phyloP scores from a whole-genome alignment of 768 basidiomycete species.

The Ramaria sp. region DNA sequence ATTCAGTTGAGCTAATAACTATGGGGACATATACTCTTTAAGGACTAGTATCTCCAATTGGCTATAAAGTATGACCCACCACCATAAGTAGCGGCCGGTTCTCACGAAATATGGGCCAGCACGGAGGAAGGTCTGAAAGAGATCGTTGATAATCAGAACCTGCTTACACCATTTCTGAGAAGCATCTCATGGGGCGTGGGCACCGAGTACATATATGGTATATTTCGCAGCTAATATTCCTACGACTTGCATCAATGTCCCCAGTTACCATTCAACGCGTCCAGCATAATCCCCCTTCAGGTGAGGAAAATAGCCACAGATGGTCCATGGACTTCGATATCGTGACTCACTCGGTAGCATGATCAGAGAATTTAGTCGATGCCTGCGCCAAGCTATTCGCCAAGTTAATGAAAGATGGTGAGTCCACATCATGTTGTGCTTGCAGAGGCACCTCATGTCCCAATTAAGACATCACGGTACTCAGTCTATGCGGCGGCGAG shows the following conservation, averaged over 20 bases:
- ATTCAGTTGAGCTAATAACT: too few species aligned
- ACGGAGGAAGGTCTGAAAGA: too few species aligned
- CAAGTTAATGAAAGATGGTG: conserved; percentile 18
- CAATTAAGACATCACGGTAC: conserved; percentile 5
- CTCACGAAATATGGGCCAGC: too few species aligned
- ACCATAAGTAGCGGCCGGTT: too few species aligned
- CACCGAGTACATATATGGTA: too few species aligned
- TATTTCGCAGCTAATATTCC: too few species aligned
- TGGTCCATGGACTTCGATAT: neutral
- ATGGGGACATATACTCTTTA: too few species aligned
- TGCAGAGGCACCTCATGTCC: neutral
- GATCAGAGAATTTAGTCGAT: neutral
- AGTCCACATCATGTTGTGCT: neutral
- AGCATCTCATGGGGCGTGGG: too few species aligned
- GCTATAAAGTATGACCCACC: too few species aligned
- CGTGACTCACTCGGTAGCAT: neutral
- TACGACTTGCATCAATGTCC: neutral
- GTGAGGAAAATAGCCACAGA: neutral
- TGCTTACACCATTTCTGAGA: too few species aligned
- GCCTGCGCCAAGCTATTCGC: neutral
- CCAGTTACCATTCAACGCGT: neutral
- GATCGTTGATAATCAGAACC: too few species aligned
- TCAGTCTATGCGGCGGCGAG: conserved; percentile 15
- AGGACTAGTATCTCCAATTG: too few species aligned
- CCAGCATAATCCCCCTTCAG: neutral